Conservation (phyloP, 306 rosid genomes). For the Inga oerstediana region DNA sequence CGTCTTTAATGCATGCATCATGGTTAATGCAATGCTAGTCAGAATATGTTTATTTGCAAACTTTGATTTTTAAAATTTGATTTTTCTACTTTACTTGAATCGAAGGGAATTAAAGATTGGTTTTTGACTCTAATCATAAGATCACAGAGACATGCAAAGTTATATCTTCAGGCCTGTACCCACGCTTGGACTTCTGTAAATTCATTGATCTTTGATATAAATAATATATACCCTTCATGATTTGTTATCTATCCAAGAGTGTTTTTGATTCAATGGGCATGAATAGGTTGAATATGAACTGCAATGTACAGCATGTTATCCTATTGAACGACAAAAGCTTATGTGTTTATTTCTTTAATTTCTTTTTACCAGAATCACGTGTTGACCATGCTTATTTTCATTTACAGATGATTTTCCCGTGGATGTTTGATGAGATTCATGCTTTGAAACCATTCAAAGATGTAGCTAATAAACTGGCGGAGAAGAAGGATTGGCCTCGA, state of each 20-base stretch:
- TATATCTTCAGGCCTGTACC: background rate
- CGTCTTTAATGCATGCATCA: constrained; percentile 2
- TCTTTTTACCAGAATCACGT: constrained; percentile 1
- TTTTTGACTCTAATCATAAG: background rate
- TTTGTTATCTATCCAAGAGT: background rate
- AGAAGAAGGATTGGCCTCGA: constrained; percentile 85
- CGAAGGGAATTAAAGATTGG: background rate
- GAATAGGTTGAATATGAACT: constrained; percentile 16
- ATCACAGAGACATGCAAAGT: background rate
- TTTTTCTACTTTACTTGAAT: constrained; percentile 8
- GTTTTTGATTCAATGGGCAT: constrained; percentile 3
- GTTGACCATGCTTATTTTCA: constrained; percentile 30
- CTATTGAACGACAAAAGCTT: background rate
- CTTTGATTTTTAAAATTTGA: constrained; percentile 16
- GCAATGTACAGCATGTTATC: constrained; percentile 10
- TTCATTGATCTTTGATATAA: background rate
- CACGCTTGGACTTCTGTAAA: background rate
- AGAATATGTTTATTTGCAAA: constrained; percentile 2
- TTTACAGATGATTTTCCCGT: constrained; percentile 84
- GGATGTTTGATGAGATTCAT: constrained; percentile 98
- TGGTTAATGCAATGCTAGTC: background rate
- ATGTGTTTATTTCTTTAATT: constrained; percentile 26
- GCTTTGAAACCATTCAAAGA: constrained; percentile 77
- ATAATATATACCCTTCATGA: constrained; percentile 15
- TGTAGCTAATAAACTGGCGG: constrained; percentile 71